Evolutionary conservation across 1,284 basidiomycete species (phyloP).

Genomic region (Acaromyces ingoldii): DNA sequence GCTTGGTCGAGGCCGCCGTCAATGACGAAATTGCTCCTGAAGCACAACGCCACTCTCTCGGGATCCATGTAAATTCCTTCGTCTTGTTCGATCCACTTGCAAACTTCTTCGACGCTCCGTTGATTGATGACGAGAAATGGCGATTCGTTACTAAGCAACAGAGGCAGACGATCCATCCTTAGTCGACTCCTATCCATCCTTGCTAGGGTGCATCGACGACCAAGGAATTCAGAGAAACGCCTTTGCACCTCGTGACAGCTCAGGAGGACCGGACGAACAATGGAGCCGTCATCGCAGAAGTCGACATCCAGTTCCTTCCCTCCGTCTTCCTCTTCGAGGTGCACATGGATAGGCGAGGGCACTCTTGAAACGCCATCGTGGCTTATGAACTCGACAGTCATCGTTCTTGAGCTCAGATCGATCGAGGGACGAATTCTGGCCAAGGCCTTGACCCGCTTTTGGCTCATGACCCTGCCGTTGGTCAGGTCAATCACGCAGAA

Average conservation of each 20-base stretch:
- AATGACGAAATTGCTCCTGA: constrained; percentile 33
- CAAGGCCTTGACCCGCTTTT: constrained; percentile 29
- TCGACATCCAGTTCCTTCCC: constrained; percentile 1
- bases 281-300: constrained; percentile 16
- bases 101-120: constrained; percentile 19
- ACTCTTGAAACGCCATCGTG: not conserved
- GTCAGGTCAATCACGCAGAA: constrained; percentile 30
- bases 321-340: constrained; percentile 9
- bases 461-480: constrained; percentile 27
- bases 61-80: not conserved
- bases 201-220: constrained; percentile 24
- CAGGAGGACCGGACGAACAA: constrained; percentile 16
- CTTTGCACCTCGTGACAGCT: constrained; percentile 8
- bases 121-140: constrained; percentile 34
- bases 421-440: constrained; percentile 27
- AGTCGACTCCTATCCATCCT: constrained; percentile 9
- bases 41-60: constrained; percentile 17
- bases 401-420: constrained; percentile 7
- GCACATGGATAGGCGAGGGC: constrained; percentile 13
- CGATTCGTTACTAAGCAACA: constrained; percentile 34
- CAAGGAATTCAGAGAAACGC: constrained; percentile 20
- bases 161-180: constrained; percentile 18
- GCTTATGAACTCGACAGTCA: constrained; percentile 13
- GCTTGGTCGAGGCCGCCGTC: no score
- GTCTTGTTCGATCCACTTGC: constrained; percentile 16